phyloP scores from a whole-genome alignment of 1,139 yeast genomes.

The Geotrichum restrictum region DNA sequence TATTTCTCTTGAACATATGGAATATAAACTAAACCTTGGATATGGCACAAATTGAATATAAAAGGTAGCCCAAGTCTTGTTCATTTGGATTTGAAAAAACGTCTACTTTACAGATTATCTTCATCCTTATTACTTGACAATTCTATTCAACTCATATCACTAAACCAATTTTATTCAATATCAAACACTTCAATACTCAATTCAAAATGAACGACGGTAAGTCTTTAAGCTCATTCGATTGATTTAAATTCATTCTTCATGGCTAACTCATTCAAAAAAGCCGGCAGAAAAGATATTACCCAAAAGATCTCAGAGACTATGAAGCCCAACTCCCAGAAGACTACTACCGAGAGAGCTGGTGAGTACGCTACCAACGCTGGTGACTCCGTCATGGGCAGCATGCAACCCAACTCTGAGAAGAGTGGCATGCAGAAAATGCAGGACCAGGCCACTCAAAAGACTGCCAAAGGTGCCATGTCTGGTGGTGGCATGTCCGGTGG shows the following conservation, averaged over 20 bases:
- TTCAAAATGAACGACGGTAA: slow-evolving; percentile 26
- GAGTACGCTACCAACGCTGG: slow-evolving; percentile 62
- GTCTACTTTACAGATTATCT: no score
- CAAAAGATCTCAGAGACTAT: slow-evolving; percentile 64
- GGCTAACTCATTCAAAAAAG: no score
- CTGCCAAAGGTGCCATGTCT: neutral
- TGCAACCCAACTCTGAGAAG: slow-evolving; percentile 63
- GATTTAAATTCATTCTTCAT: no score
- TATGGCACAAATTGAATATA: no score
- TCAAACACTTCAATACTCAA: neutral
- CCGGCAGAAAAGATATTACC: slow-evolving; percentile 70
- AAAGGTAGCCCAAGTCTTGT: no score
- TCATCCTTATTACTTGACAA: no score
- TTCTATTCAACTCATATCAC: no score
- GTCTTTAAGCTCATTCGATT: neutral
- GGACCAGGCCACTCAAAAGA: neutral
- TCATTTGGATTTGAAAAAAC: no score
- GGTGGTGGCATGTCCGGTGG: neutral
- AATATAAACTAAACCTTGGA: no score
- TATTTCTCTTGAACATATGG: no score
- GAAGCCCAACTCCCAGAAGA: slow-evolving; percentile 71
- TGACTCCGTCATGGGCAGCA: slow-evolving; percentile 59
- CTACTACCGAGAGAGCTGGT: slow-evolving; percentile 61
- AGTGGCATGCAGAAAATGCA: slow-evolving; percentile 58
- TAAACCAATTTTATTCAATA: no score